Evolutionary conservation across 2,329 filamentous ascomycete species (phyloP).

Genomic region (Fusarium dlaminii): DNA sequence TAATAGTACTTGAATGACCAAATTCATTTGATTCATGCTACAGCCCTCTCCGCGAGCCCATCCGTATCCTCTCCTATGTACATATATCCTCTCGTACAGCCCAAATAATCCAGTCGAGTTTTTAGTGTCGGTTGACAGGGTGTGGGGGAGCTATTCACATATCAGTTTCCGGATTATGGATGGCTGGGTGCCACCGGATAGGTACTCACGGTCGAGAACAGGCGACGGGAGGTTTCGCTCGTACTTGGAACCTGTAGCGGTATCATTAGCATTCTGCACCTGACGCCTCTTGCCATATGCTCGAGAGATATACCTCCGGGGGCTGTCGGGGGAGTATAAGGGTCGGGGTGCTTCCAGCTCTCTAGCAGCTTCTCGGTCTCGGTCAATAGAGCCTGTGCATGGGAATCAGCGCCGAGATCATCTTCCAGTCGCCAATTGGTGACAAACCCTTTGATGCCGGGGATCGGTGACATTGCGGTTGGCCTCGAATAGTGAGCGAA

Average conservation of each 20-base stretch:
- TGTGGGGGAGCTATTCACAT: constrained; percentile 42
- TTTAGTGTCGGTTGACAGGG: constrained; percentile 40
- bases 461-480: constrained; percentile 88
- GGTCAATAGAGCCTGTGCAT: constrained; percentile 75
- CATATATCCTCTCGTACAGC: constrained; percentile 19
- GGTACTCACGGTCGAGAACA: constrained; percentile 79
- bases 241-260: constrained; percentile 82
- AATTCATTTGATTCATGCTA: constrained; percentile 27
- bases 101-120: constrained; percentile 4
- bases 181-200: not conserved
- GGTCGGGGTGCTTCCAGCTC: constrained; percentile 98
- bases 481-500: constrained; percentile 92
- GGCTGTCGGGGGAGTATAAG: constrained; percentile 87
- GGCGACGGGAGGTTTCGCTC: constrained; percentile 90
- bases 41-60: constrained; percentile 4
- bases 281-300: not conserved
- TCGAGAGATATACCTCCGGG: constrained; percentile 77
- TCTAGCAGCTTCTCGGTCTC: constrained; percentile 90
- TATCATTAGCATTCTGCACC: constrained; percentile 14
- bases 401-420: constrained; percentile 2
- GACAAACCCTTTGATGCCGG: constrained; percentile 81
- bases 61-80: constrained; percentile 35
- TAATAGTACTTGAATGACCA: constrained; percentile 1
- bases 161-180: constrained; percentile 13
- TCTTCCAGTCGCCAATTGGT: not conserved